Evolutionary conservation across 2,329 filamentous ascomycete genomes (phyloP).

Genomic region (Fusarium vanettenii): DNA sequence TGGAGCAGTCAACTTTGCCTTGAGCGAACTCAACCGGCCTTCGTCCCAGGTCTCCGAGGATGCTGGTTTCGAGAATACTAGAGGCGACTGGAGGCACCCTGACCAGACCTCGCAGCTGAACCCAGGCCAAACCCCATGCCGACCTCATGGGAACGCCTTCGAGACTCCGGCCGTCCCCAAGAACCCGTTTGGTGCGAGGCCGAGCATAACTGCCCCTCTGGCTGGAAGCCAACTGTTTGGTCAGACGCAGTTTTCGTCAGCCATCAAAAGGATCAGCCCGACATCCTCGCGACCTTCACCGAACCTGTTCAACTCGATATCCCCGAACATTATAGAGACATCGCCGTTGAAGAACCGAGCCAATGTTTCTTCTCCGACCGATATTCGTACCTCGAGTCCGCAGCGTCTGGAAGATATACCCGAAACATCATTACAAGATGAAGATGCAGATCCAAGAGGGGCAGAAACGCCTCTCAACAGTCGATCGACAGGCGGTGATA

Average conservation of each 20-base stretch:
- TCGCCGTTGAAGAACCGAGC: constrained; percentile 64
- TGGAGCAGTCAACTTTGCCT: constrained; percentile 60
- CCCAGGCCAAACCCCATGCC: constrained; percentile 49
- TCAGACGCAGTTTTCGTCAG: constrained; percentile 66
- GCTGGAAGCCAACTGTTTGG: constrained; percentile 64
- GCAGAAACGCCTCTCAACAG: constrained; percentile 42
- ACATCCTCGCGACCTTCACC: constrained; percentile 70
- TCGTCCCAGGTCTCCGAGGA: constrained; percentile 58
- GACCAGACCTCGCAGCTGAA: constrained; percentile 50
- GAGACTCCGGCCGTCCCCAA: constrained; percentile 63
- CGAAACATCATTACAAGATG: constrained; percentile 40
- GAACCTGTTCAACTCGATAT: constrained; percentile 58
- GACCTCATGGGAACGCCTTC: constrained; percentile 46
- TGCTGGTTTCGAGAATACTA: constrained; percentile 52
- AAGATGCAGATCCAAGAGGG: constrained; percentile 25
- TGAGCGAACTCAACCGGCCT: constrained; percentile 50
- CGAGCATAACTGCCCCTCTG: constrained; percentile 50
- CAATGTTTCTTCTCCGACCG: constrained; percentile 59
- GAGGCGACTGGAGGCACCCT: constrained; percentile 53
- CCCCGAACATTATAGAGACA: constrained; percentile 56
- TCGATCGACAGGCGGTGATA: constrained; percentile 44
- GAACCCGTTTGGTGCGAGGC: constrained; percentile 59
- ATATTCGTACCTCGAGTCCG: constrained; percentile 56
- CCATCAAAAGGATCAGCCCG: constrained; percentile 61
- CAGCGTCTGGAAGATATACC: constrained; percentile 47